Percentiles rank a stretch among this genome's conserved stretches.
Conservation (phyloP, 768 basidiomycete genomes). For the Macrocybe gigantea region DNA sequence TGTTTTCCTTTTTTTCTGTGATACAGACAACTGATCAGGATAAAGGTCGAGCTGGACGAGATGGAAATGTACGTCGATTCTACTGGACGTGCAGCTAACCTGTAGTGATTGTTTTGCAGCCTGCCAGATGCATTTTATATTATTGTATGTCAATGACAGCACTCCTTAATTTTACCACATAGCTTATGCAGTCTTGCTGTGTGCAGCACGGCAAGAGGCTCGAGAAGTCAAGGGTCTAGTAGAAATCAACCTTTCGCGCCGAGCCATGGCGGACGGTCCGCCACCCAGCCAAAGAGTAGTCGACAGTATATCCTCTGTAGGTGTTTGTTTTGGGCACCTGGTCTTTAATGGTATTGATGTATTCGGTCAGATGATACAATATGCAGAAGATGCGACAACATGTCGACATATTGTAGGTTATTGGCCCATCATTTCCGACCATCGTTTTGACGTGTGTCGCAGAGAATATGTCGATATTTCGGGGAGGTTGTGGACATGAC, state of each 20-base stretch:
- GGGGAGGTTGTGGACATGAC: constrained; percentile 57
- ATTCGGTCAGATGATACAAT: constrained; percentile 28
- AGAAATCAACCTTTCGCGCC: constrained; percentile 35
- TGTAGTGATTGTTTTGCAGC: constrained; percentile 31
- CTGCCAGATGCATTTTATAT: constrained; percentile 76
- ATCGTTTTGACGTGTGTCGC: neutral
- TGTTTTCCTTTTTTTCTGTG: neutral
- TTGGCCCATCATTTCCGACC: neutral
- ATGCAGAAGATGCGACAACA: constrained; percentile 49
- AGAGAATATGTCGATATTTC: constrained; percentile 80
- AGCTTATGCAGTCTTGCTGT: neutral
- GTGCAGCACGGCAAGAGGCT: constrained; percentile 71
- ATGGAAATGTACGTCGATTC: constrained; percentile 51
- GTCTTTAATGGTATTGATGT: constrained; percentile 1
- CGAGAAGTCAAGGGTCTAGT: constrained; percentile 50
- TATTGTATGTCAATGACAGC: constrained; percentile 50
- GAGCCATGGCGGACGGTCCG: constrained; percentile 45
- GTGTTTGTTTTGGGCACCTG: constrained; percentile 11
- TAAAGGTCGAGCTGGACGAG: constrained; percentile 73
- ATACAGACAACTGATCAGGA: constrained; percentile 1
- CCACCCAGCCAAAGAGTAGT: constrained; percentile 63
- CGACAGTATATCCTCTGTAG: constrained; percentile 58
- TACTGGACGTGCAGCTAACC: neutral
- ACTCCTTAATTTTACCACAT: neutral
- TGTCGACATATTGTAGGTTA: constrained; percentile 69